Evolutionary conservation across 1,284 basidiomycete genomes (phyloP), one percentile per base, ranked within the genome.

Genomic region (Rhodotorula mucilaginosa): DNA sequence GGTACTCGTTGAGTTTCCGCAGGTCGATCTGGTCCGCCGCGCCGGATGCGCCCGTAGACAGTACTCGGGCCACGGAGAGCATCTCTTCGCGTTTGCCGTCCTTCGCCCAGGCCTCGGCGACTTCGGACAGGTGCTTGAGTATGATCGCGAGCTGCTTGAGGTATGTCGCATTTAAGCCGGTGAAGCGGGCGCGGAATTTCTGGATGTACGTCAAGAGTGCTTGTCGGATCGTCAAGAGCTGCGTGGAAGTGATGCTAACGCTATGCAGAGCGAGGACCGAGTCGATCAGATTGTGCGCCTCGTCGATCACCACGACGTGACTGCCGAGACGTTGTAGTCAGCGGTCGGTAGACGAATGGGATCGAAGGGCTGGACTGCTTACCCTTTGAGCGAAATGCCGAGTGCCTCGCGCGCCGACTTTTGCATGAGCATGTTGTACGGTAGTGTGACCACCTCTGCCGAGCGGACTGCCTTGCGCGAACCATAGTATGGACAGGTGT

Each of bases 401-500:
- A 98, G 84, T 0, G 93, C 88, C 78, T 96, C 91, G 58, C 96
- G 85, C 1, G 95, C 91, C 4, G 87, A 86, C 75, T 88, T 90
- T 74, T 93, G 91, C 13, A 99, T 83, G 1, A 99, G 84, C 16
- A 99, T 87, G 79, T 97, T 97, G 81, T 99, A 99, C 0, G 96
- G 97, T 5, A 98, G 83, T 0, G 91, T 90, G 16, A 67, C 58
- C 46, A 93, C 93, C 84, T 98, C 90, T 46, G 96, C 93, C 80
- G 94, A 90, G 63, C 89, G 88, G 64, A 97, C 91, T 15, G 93
- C 93, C 65, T 87, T 84, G 60, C 96, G 84, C 7, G 93, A 90
- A 5, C 90, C 93, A 81, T 97, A 99, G 82, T 99, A 99, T 0
- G 95, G 93, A 80, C 97, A 99, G 3, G 88, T 89, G 61, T 89